Evolutionary conservation across 805 yeast species (phyloP).

Genomic region (Sungouiella blattae): DNA sequence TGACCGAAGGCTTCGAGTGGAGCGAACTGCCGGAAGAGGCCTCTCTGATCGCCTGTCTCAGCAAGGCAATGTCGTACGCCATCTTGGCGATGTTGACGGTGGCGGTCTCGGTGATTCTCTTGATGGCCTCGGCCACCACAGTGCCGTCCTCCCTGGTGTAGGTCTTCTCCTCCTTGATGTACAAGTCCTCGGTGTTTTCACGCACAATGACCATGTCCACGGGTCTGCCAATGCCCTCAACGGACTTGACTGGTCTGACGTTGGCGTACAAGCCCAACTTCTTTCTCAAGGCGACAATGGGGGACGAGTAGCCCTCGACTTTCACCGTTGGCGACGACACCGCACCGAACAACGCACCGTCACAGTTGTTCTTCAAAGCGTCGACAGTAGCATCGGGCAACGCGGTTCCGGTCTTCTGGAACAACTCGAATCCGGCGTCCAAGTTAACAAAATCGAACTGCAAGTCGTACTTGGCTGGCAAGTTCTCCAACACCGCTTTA

Average conservation of each 20-base stretch:
- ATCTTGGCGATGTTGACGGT: conserved; percentile 81
- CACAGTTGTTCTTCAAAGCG: conserved; percentile 73
- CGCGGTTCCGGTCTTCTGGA: conserved; percentile 93
- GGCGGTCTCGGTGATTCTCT: conserved; percentile 89
- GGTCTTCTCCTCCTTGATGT: conserved; percentile 87
- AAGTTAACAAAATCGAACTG: conserved; percentile 82
- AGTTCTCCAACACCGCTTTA: conserved; percentile 74
- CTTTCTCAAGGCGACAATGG: conserved; percentile 97
- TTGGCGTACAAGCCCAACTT: conserved; percentile 92
- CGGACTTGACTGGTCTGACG: conserved; percentile 96
- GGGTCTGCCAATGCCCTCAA: conserved; percentile 78
- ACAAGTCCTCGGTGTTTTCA: conserved; percentile 97
- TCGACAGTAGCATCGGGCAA: conserved; percentile 90
- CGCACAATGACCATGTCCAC: conserved; percentile 98
- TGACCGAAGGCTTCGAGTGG: conserved; percentile 58
- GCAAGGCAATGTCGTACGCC: conserved; percentile 89
- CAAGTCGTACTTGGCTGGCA: conserved; percentile 73
- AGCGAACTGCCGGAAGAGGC: conserved; percentile 40
- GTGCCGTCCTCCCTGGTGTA: conserved; percentile 77
- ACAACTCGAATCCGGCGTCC: conserved; percentile 92
- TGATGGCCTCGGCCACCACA: conserved; percentile 94
- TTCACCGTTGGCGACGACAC: conserved; percentile 92
- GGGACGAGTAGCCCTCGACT: conserved; percentile 96
- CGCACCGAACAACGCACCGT: conserved; percentile 97
- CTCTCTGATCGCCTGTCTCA: conserved; percentile 78